Evolutionary conservation across 2,329 filamentous ascomycete genomes (phyloP).

Genomic region (Fusarium sp.): DNA sequence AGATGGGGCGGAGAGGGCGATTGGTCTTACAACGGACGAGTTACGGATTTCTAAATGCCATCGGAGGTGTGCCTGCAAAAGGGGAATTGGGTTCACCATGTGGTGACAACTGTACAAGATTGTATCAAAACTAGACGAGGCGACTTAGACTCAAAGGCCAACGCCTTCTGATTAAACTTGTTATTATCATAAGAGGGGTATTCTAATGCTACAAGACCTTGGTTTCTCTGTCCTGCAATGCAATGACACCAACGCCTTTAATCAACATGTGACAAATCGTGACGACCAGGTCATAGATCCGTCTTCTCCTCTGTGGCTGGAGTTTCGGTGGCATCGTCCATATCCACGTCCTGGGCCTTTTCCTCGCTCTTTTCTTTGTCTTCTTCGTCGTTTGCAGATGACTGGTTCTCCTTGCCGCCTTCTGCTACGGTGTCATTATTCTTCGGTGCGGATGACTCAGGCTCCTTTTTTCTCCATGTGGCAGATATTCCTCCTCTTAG

Average conservation of each 20-base stretch:
- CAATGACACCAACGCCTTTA: constrained; percentile 39
- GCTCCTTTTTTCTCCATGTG: constrained; percentile 48
- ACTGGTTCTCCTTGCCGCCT: constrained; percentile 60
- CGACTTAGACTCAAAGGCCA: constrained; percentile 8
- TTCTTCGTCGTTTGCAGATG: constrained; percentile 24
- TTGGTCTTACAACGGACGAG: constrained; percentile 95
- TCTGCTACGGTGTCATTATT: constrained; percentile 47
- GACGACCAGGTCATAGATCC: constrained; percentile 23
- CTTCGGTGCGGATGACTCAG: constrained; percentile 36
- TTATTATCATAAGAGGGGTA: constrained; percentile 40
- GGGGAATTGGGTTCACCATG: not conserved
- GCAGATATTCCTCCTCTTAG: constrained; percentile 46
- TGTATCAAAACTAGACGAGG: constrained; percentile 34
- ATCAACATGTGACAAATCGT: constrained; percentile 20
- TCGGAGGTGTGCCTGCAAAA: not conserved
- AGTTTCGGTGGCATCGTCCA: constrained; percentile 40
- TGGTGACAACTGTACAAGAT: constrained; percentile 7
- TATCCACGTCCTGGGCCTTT: constrained; percentile 45
- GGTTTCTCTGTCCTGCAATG: constrained; percentile 31
- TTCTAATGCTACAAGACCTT: constrained; percentile 41
- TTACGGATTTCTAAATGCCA: constrained; percentile 79
- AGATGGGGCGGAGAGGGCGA: constrained; percentile 80
- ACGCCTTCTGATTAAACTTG: constrained; percentile 31
- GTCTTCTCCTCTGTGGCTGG: constrained; percentile 22
- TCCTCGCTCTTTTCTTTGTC: constrained; percentile 1